phyloP scores from a whole-genome alignment of 805 yeast genomes.

The Metschnikowia dekortorum region DNA sequence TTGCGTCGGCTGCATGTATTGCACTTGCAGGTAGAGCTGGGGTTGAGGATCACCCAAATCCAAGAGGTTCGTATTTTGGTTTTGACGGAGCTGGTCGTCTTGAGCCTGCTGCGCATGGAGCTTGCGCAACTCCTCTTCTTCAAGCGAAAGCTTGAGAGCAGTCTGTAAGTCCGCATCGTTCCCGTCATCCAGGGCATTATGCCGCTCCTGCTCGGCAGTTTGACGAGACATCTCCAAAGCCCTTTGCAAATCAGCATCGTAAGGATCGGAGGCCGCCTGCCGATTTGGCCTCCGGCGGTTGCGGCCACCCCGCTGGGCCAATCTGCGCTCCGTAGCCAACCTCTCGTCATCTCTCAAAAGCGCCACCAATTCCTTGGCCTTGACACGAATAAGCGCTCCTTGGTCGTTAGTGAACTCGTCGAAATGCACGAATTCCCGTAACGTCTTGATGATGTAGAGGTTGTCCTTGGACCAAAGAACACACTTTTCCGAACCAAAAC shows the following conservation, averaged over 20 bases:
- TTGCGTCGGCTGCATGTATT: slow-evolving; percentile 11
- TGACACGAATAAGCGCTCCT: slow-evolving; percentile 80
- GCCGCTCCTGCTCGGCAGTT: slow-evolving; percentile 82
- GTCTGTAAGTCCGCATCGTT: slow-evolving; percentile 61
- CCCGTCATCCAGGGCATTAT: slow-evolving; percentile 42
- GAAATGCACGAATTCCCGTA: slow-evolving; percentile 80
- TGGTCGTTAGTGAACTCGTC: slow-evolving; percentile 81
- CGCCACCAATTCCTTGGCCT: slow-evolving; percentile 85
- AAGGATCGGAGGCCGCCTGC: slow-evolving; percentile 29
- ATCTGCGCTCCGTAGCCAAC: slow-evolving; percentile 61
- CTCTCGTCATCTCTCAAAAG: slow-evolving; percentile 79
- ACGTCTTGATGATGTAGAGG: slow-evolving; percentile 79
- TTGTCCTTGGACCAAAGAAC: slow-evolving; percentile 91
- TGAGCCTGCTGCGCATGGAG: slow-evolving; percentile 28
- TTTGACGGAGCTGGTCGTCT: background rate
- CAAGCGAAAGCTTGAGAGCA: slow-evolving; percentile 67
- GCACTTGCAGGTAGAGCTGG: slow-evolving; percentile 17
- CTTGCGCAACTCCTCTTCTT: slow-evolving; percentile 69
- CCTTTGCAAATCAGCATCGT: slow-evolving; percentile 71
- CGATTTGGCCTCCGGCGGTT: slow-evolving; percentile 1
- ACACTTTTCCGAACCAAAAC: slow-evolving; percentile 82
- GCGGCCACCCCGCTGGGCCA: slow-evolving; percentile 20
- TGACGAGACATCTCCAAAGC: slow-evolving; percentile 76
- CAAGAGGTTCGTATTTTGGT: slow-evolving; percentile 41
- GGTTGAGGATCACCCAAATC: slow-evolving; percentile 45